These are phyloP conservation scores for Crassisporium funariophilum DNA, from an alignment of 768 basidiomycete species.

Conservation along the genomic window DNA sequence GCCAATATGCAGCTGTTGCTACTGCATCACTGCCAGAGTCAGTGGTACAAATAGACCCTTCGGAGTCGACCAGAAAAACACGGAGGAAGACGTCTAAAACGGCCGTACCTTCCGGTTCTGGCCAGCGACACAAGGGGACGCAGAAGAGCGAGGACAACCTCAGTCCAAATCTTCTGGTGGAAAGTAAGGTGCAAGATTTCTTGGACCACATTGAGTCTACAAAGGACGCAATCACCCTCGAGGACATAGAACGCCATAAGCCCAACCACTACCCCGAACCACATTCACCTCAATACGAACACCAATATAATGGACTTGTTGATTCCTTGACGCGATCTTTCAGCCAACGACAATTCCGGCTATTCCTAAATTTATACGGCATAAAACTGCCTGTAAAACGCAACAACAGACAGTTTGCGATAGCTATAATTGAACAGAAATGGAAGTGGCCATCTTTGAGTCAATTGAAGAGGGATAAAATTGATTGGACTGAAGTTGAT, in stretches of 20 bases:
- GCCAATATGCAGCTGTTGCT: background rate
- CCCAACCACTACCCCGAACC: constrained; percentile 42
- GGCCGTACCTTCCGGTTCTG: background rate
- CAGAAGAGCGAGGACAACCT: background rate
- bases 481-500: constrained; percentile 49
- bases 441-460: constrained; percentile 73
- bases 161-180: constrained; percentile 25
- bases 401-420: constrained; percentile 44
- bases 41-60: background rate
- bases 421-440: constrained; percentile 58
- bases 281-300: constrained; percentile 43
- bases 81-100: background rate
- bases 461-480: constrained; percentile 49
- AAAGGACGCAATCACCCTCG: constrained; percentile 51
- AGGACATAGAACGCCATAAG: constrained; percentile 62
- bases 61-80: background rate
- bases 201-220: constrained; percentile 54
- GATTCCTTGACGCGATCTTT: constrained; percentile 63
- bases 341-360: constrained; percentile 58
- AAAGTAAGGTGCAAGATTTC: constrained; percentile 54
- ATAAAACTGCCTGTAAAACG: constrained; percentile 34
- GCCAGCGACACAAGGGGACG: background rate
- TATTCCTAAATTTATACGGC: constrained; percentile 52
- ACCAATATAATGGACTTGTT: constrained; percentile 54
- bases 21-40: background rate